phyloP scores from a whole-genome alignment of 495 filamentous ascomycete species.

The Terfezia boudieri region DNA sequence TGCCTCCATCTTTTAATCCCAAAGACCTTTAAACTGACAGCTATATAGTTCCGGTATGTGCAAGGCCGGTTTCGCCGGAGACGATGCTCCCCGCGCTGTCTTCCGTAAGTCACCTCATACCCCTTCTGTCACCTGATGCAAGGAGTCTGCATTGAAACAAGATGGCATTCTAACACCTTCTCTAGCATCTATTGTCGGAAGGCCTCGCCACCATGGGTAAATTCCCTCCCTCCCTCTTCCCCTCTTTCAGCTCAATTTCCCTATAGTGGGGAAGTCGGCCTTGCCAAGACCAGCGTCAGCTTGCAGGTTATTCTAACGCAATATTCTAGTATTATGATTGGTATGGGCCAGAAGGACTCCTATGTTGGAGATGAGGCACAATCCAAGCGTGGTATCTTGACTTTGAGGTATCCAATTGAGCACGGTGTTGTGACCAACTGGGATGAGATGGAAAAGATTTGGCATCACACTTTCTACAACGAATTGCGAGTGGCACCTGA shows the following conservation, averaged over 20 bases:
- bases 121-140: slow-evolving; percentile 1
- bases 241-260: slow-evolving; percentile 6
- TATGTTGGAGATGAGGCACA: slow-evolving; percentile 96
- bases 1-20: slow-evolving; percentile 6
- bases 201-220: slow-evolving; percentile 99
- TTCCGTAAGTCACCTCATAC: slow-evolving; percentile 69
- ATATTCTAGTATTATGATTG: slow-evolving; percentile 85
- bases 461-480: slow-evolving; percentile 66
- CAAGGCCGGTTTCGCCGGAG: slow-evolving; percentile 99
- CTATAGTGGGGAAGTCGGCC: slow-evolving; percentile 1
- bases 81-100: slow-evolving; percentile 97
- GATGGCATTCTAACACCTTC: slow-evolving; percentile 5
- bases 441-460: slow-evolving; percentile 99
- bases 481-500: slow-evolving; percentile 96
- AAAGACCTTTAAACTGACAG: background rate
- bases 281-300: slow-evolving; percentile 19
- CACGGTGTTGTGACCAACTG: slow-evolving; percentile 98
- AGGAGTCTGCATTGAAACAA: background rate
- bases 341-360: slow-evolving; percentile 99
- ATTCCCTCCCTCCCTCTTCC: slow-evolving; percentile 18
- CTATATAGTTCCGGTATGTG: slow-evolving; percentile 90
- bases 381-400: slow-evolving; percentile 77
- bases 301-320: background rate
- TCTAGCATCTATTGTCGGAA: slow-evolving; percentile 92
- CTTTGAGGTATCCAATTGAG: slow-evolving; percentile 86